Conservation (phyloP, 768 basidiomycete genomes). For the Favolaschia claudopus region DNA sequence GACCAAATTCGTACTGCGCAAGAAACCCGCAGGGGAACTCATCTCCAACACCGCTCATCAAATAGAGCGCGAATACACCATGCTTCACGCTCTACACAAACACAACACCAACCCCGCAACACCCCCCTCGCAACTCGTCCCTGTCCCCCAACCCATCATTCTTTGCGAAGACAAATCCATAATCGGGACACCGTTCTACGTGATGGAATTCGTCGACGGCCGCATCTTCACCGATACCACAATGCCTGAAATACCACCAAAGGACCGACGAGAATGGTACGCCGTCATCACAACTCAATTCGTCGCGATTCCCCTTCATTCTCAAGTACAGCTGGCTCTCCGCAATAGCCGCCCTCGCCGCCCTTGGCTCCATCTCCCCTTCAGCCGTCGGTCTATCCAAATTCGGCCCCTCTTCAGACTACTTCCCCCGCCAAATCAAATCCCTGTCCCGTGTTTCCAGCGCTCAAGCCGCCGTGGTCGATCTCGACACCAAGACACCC, state of each 20-base stretch:
- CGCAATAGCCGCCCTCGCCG: slow-evolving; percentile 73
- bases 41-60: slow-evolving; percentile 93
- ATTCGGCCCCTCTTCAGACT: slow-evolving; percentile 79
- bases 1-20: slow-evolving; percentile 83
- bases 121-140: slow-evolving; percentile 62
- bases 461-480: slow-evolving; percentile 75
- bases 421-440: slow-evolving; percentile 94
- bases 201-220: slow-evolving; percentile 96
- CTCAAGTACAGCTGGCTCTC: slow-evolving; percentile 71
- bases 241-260: slow-evolving; percentile 71
- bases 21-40: slow-evolving; percentile 90
- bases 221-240: slow-evolving; percentile 89
- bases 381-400: slow-evolving; percentile 67
- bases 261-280: slow-evolving; percentile 77
- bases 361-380: slow-evolving; percentile 71
- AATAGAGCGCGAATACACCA: slow-evolving; percentile 90
- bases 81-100: slow-evolving; percentile 77
- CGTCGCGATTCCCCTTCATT: background rate
- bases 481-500: slow-evolving; percentile 65
- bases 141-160: slow-evolving; percentile 84
- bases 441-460: slow-evolving; percentile 83
- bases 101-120: slow-evolving; percentile 71
- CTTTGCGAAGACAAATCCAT: slow-evolving; percentile 82
- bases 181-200: slow-evolving; percentile 91
- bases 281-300: slow-evolving; percentile 29